phyloP scores from a whole-genome alignment of 2,329 filamentous ascomycete species.

The Penicillium concentricum region DNA sequence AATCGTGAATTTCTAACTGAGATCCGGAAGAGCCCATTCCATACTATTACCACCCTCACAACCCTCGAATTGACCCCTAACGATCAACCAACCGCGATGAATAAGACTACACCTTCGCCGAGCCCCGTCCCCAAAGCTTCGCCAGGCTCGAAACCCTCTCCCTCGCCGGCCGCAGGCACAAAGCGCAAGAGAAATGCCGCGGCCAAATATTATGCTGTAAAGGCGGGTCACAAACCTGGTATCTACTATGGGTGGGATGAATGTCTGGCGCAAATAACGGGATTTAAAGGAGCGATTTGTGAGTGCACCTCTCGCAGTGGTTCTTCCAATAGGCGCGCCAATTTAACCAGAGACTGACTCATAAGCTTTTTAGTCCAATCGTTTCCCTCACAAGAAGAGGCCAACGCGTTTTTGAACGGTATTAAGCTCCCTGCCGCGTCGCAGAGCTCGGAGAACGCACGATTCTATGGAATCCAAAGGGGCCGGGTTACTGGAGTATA shows the following conservation, averaged over 20 bases:
- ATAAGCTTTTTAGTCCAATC: constrained; percentile 67
- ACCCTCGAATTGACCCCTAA: constrained; percentile 1
- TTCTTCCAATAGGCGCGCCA: neutral
- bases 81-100: constrained; percentile 23
- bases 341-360: neutral
- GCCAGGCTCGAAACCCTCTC: constrained; percentile 25
- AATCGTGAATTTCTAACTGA: neutral
- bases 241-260: constrained; percentile 65
- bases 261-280: constrained; percentile 61
- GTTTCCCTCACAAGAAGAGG: constrained; percentile 70
- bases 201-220: constrained; percentile 64
- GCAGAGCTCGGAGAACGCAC: constrained; percentile 40
- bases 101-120: constrained; percentile 36
- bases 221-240: constrained; percentile 58
- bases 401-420: constrained; percentile 72
- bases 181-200: constrained; percentile 57
- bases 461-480: constrained; percentile 61
- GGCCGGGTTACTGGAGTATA: constrained; percentile 63
- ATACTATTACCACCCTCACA: neutral
- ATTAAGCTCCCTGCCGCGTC: constrained; percentile 47
- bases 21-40: neutral
- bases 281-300: constrained; percentile 68
- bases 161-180: constrained; percentile 42
- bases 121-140: constrained; percentile 33
- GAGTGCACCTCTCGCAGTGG: constrained; percentile 40